Evolutionary conservation across 805 yeast genomes (phyloP), one percentile per base, ranked within the genome.

Genomic region (Cyberlindnera xishuangbannaensis): DNA sequence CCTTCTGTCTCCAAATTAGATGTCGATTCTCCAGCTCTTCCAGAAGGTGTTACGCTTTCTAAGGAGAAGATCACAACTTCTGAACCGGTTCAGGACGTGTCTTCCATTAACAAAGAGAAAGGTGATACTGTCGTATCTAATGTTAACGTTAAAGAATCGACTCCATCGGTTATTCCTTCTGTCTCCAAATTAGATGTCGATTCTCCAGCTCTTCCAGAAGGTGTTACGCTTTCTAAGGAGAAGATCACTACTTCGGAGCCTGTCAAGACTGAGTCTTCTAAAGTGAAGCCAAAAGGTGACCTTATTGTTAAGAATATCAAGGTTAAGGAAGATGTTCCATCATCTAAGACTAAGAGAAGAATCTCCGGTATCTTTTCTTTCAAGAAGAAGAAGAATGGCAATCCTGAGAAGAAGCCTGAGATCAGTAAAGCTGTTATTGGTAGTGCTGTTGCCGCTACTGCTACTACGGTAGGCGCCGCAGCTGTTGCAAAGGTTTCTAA

Each of bases 361-460:
- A 33, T 37, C 10, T 44, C 48, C 6, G 45, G 48, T 4, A 33
- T 44, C 27, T 44, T 44, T 36, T 26, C 37, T 10, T 41, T 41
- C 37, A 36, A 30, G 27, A 41, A 34, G 36, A 38, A 41, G 10
- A 34, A 33, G 16, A 23, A 23, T 20, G 22, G 12, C 16, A 23
- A 22, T 22, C n/a, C 16, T 17, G 12, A 26, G 15, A 15, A 19
- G 6, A 15, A 23, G 14, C 22, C 33, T 22, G 33, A 30, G 10
- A 30, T 28, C 11, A 38, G 35, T 14, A 31, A 37, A n/a, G 30
- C 44, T 30, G 34, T 30, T 24, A 42, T 15, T 14, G 34, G 40
- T 14, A 36, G 38, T 18, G 40, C 46, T 28, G 42, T 26, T 23
- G 43, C 35, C 6, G 32, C 39, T 20, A 39, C 33, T 11, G 27